Conservation (phyloP, 2,329 filamentous ascomycete genomes). For the Alternaria panax region DNA sequence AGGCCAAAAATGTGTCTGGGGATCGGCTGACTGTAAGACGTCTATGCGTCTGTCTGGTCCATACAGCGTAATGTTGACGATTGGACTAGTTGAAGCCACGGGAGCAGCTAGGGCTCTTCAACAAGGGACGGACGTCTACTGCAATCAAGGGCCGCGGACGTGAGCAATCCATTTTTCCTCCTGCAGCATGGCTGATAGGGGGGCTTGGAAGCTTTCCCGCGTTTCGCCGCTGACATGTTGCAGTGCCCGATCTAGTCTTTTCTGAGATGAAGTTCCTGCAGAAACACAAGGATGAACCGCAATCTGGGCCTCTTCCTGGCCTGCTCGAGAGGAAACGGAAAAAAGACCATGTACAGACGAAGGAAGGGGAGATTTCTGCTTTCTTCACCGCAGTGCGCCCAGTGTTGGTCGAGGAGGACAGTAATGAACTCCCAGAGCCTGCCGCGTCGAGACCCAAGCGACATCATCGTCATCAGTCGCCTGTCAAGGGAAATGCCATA, state of each 20-base stretch:
- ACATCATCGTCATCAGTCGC: slow-evolving; percentile 17
- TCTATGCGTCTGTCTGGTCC: slow-evolving; percentile 7
- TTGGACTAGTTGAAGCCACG: slow-evolving; percentile 53
- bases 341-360: slow-evolving; percentile 41
- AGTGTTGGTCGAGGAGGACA: slow-evolving; percentile 32
- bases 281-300: slow-evolving; percentile 40
- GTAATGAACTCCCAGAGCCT: slow-evolving; percentile 20
- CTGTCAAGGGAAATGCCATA: slow-evolving; percentile 25
- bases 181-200: slow-evolving; percentile 2
- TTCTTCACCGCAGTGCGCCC: slow-evolving; percentile 52
- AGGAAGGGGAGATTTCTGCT: slow-evolving; percentile 54
- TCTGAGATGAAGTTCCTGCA: slow-evolving; percentile 60
- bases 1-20: slow-evolving; percentile 54
- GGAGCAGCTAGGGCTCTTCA: slow-evolving; percentile 56
- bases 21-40: slow-evolving; percentile 57
- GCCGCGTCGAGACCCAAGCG: slow-evolving; percentile 10
- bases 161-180: slow-evolving; percentile 33
- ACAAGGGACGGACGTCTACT: slow-evolving; percentile 57
- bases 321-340: slow-evolving; percentile 40
- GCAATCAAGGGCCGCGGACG: slow-evolving; percentile 54
- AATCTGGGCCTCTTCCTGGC: slow-evolving; percentile 34
- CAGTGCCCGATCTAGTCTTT: slow-evolving; percentile 61
- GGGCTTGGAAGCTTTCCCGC: slow-evolving; percentile 3
- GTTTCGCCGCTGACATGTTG: slow-evolving; percentile 27
- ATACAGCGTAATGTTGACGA: slow-evolving; percentile 31